Conservation (phyloP, 306 rosid genomes). For the Medicago lupulina region DNA sequence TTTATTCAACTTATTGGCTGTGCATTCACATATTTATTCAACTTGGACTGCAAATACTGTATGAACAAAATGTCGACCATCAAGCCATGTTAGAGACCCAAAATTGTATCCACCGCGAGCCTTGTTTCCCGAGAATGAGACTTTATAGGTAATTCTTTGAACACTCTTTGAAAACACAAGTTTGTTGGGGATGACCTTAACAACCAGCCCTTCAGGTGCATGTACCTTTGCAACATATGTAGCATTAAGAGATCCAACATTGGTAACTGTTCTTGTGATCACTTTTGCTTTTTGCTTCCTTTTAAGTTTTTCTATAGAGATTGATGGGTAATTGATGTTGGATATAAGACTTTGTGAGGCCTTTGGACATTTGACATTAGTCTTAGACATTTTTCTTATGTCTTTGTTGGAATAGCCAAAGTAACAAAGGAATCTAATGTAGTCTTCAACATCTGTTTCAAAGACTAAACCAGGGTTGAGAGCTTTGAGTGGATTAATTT, state of each 20-base stretch:
- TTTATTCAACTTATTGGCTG: slow-evolving; percentile 51
- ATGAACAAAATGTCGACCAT: slow-evolving; percentile 67
- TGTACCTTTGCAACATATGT: slow-evolving; percentile 68
- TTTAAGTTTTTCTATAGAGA: slow-evolving; percentile 62
- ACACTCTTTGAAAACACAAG: slow-evolving; percentile 56
- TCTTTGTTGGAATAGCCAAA: slow-evolving; percentile 66
- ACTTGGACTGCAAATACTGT: slow-evolving; percentile 71
- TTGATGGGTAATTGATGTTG: slow-evolving; percentile 80
- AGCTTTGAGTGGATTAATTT: slow-evolving; percentile 77
- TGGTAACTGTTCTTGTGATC: slow-evolving; percentile 72
- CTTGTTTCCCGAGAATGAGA: slow-evolving; percentile 66
- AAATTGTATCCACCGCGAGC: slow-evolving; percentile 74
- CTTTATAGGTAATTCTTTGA: slow-evolving; percentile 55
- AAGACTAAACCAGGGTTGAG: slow-evolving; percentile 88
- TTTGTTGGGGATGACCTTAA: slow-evolving; percentile 65
- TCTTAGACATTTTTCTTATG: slow-evolving; percentile 62
- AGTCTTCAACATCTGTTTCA: slow-evolving; percentile 58
- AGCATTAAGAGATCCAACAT: slow-evolving; percentile 70
- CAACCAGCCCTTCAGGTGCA: slow-evolving; percentile 65
- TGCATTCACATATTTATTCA: slow-evolving; percentile 43
- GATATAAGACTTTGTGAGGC: slow-evolving; percentile 70
- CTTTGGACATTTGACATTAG: slow-evolving; percentile 71
- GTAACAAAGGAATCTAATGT: slow-evolving; percentile 77
- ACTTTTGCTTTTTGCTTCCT: slow-evolving; percentile 50
- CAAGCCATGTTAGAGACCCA: slow-evolving; percentile 81